Evolutionary conservation across 768 basidiomycete genomes (phyloP).

Genomic region (Peribolospora baueri): DNA sequence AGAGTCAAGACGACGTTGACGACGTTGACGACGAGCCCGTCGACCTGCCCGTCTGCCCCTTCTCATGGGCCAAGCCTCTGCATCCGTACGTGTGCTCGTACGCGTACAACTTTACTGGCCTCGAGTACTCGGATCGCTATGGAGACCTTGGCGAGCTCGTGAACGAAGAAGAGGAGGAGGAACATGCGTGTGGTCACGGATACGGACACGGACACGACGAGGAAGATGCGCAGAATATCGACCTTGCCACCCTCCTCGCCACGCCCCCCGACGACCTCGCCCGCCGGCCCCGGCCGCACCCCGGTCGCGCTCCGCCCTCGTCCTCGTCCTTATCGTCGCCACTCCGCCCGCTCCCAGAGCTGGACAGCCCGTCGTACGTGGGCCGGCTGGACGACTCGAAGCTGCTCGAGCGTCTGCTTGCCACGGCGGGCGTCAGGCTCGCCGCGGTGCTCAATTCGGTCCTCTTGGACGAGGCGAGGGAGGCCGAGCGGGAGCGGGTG

Average conservation of each 20-base stretch:
- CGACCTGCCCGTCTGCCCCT: conserved; percentile 6
- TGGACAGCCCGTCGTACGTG: conserved; percentile 59
- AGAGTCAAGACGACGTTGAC: background rate
- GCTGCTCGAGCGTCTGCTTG: conserved; percentile 57
- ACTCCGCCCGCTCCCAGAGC: conserved; percentile 23
- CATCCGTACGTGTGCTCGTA: background rate
- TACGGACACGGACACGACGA: conserved; percentile 6
- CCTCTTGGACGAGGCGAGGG: conserved; percentile 1
- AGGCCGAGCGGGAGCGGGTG: too few species aligned
- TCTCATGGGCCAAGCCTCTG: conserved; percentile 6
- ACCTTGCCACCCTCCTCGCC: conserved; percentile 46
- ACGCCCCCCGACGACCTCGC: conserved; percentile 47
- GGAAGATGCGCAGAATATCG: conserved; percentile 4
- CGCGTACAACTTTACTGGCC: conserved; percentile 7
- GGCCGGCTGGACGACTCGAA: conserved; percentile 40
- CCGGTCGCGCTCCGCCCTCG: conserved; percentile 21
- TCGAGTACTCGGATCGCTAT: background rate
- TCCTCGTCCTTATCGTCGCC: background rate
- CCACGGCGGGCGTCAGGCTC: conserved; percentile 58
- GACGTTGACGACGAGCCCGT: background rate
- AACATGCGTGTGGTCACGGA: conserved; percentile 5
- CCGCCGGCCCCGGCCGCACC: conserved; percentile 26
- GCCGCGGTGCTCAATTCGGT: conserved; percentile 48
- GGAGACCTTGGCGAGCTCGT: too few species aligned
- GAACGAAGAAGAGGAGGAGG: background rate